These are phyloP conservation scores for Heterobasidion parviporum DNA, from an alignment of 1,284 basidiomycete genomes.

Conservation along the genomic window DNA sequence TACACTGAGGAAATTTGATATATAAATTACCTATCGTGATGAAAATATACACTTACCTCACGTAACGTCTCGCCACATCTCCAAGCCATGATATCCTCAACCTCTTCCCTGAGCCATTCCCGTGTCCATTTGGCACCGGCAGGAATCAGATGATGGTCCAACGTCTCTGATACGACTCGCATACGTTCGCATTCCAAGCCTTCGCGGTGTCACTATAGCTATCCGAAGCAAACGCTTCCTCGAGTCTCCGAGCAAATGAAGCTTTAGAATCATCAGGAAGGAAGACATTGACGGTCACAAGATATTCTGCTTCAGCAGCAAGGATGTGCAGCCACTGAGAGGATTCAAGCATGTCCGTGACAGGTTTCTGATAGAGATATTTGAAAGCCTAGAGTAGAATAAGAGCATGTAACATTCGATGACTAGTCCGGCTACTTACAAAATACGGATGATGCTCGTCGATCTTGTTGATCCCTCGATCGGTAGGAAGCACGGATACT, in stretches of 20 bases:
- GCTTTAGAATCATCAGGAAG: conserved; percentile 58
- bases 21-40: conserved; percentile 4
- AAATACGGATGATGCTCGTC: conserved; percentile 86
- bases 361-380: conserved; percentile 82
- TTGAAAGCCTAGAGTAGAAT: conserved; percentile 75
- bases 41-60: conserved; percentile 41
- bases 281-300: conserved; percentile 73
- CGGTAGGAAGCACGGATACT: conserved; percentile 85
- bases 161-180: conserved; percentile 70
- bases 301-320: conserved; percentile 81
- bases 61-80: conserved; percentile 64
- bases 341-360: conserved; percentile 61
- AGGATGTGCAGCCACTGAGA: conserved; percentile 91
- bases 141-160: conserved; percentile 79
- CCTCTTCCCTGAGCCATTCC: conserved; percentile 86
- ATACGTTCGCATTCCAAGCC: conserved; percentile 90
- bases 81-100: conserved; percentile 76
- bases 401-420: background rate
- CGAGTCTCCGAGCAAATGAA: conserved; percentile 67
- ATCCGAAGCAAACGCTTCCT: conserved; percentile 79
- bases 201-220: conserved; percentile 79
- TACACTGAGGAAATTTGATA: conserved; percentile 36
- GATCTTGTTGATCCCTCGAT: conserved; percentile 86
- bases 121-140: conserved; percentile 81
- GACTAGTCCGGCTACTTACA: conserved; percentile 42